These are phyloP conservation scores for Erigeron philadelphicus DNA, from an alignment of 140 eudicot species.

Conservation along the genomic window DNA sequence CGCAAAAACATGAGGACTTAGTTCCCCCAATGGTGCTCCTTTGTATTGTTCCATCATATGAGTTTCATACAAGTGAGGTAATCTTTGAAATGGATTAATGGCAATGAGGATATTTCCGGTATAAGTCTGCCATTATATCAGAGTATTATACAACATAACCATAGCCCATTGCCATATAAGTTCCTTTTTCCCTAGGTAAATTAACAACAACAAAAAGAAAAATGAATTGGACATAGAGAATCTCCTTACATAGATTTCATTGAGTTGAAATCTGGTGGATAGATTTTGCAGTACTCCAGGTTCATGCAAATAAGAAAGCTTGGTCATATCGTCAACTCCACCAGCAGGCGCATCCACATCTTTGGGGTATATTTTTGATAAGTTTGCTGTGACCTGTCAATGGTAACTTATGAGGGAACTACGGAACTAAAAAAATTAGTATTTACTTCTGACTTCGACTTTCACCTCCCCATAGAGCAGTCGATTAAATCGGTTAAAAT, in stretches of 20 bases:
- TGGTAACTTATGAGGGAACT: conserved; percentile 2
- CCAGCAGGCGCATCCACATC: conserved; percentile 91
- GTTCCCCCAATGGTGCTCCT: conserved; percentile 89
- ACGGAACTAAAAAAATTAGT: conserved; percentile 1
- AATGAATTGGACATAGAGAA: conserved; percentile 15
- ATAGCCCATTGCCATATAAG: conserved; percentile 34
- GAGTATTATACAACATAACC: conserved; percentile 37
- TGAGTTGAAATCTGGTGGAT: conserved; percentile 76
- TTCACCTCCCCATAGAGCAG: conserved; percentile 1
- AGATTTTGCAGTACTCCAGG: conserved; percentile 97
- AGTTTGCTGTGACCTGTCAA: conserved; percentile 47
- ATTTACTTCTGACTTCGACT: conserved; percentile 12
- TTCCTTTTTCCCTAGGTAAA: conserved; percentile 28
- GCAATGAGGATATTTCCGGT: conserved; percentile 97
- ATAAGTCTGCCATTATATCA: conserved; percentile 74
- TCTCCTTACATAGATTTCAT: conserved; percentile 85
- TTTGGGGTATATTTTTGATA: conserved; percentile 67
- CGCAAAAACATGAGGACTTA: conserved; percentile 98
- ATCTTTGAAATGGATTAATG: conserved; percentile 92
- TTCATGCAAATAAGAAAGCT: conserved; percentile 87
- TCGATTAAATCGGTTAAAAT: neutral
- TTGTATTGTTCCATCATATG: conserved; percentile 97
- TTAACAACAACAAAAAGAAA: conserved; percentile 15
- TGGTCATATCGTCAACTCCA: conserved; percentile 99
- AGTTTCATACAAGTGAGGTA: conserved; percentile 72